These are phyloP conservation scores for Peniophora sp. DNA, from an alignment of 1,284 basidiomycete species.

Conservation along the genomic window DNA sequence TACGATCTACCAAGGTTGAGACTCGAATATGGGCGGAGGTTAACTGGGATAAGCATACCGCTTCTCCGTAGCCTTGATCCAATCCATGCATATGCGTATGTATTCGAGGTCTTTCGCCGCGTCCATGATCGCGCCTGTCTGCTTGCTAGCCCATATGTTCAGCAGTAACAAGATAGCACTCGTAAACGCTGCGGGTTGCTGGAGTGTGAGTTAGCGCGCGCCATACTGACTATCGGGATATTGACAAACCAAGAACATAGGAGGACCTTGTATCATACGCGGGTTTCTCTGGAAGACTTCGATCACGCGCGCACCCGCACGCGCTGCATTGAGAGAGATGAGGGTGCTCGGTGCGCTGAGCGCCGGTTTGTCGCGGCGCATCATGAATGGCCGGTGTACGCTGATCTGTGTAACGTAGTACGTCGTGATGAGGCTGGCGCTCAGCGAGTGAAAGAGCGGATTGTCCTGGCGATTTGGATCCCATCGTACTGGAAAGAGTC, in stretches of 20 bases:
- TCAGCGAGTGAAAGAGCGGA: slow-evolving; percentile 39
- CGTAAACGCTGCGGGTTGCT: no score
- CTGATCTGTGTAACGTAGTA: slow-evolving; percentile 51
- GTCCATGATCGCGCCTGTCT: background rate
- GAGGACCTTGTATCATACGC: background rate
- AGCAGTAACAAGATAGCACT: no score
- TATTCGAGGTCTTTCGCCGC: background rate
- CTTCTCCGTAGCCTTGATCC: no score
- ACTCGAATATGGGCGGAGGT: background rate
- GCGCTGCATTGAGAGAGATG: slow-evolving; percentile 55
- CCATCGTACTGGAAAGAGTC: slow-evolving; percentile 36
- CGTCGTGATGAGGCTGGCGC: slow-evolving; percentile 42
- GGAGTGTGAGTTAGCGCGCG: background rate
- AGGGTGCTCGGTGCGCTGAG: slow-evolving; percentile 47
- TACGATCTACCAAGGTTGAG: background rate
- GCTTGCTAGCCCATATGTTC: background rate
- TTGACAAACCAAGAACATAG: slow-evolving; percentile 3
- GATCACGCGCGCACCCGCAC: slow-evolving; percentile 23
- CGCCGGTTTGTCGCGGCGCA: slow-evolving; percentile 32
- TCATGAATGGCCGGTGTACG: slow-evolving; percentile 57
- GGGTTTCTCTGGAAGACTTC: background rate
- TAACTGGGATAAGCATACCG: background rate
- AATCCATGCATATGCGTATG: background rate
- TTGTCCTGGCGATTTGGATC: slow-evolving; percentile 39
- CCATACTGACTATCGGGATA: background rate